These are phyloP conservation scores for Plasmopara halstedii DNA, from an alignment of 352 stramenopile species.

Conservation along the genomic window DNA sequence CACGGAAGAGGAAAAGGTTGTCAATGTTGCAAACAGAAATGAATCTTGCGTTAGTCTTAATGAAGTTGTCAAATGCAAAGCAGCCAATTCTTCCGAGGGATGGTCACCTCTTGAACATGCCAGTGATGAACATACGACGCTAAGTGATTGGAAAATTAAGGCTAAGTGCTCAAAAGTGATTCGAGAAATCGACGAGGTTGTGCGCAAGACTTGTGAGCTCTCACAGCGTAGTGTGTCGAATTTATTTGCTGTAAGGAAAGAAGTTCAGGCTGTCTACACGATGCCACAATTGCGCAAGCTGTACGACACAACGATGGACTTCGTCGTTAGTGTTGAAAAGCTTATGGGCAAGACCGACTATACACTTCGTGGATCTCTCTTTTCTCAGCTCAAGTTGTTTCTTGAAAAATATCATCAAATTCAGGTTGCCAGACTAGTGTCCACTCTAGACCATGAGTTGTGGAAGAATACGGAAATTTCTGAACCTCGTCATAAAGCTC, in stretches of 20 bases:
- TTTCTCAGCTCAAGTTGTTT: constrained; percentile 93
- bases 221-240: constrained; percentile 82
- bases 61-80: constrained; percentile 5
- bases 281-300: constrained; percentile 91
- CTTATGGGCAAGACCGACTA: constrained; percentile 88
- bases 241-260: constrained; percentile 80
- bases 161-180: constrained; percentile 64
- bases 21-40: constrained; percentile 6
- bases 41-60: constrained; percentile 8
- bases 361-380: constrained; percentile 87
- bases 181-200: constrained; percentile 76
- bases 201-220: constrained; percentile 82
- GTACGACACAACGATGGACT: constrained; percentile 92
- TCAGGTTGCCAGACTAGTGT: constrained; percentile 90
- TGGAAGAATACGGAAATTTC: constrained; percentile 93
- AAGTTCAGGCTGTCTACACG: constrained; percentile 80
- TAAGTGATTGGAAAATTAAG: constrained; percentile 75
- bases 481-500: constrained; percentile 77
- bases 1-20: constrained; percentile 27
- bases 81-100: constrained; percentile 4
- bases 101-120: constrained; percentile 40
- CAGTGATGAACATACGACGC: constrained; percentile 38
- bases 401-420: constrained; percentile 91
- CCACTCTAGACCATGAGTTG: constrained; percentile 91
- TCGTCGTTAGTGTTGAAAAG: constrained; percentile 90